Base-by-base conservation (phyloP, 1,284 basidiomycete species). In the Marasmius sp. region DNA sequence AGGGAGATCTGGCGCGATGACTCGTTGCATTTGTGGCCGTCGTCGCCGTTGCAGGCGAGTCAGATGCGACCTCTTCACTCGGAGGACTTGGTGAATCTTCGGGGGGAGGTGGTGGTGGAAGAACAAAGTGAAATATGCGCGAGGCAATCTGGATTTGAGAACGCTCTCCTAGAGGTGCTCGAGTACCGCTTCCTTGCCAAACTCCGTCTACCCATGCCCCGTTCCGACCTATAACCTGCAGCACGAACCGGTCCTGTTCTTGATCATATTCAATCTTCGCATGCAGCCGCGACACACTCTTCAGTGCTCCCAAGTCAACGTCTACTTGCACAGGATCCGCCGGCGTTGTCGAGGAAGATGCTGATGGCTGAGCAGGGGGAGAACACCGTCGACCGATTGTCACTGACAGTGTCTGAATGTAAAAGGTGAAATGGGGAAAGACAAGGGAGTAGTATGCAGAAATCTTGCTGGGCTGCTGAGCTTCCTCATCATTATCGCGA, bases 121-220 rank as follows among this genome's bases (percentile, higher is more conserved):
- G 87, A 59, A 97, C 88, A 75, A 98, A 99, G 73, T 96, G 92
- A 78, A 99, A 99, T 57, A 94, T 96, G 60, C 97, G 91, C 51
- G 97, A 97, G 37, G 97, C 95, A 70, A 99, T 99, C 79, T 98
- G 97, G 68, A 99, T 97, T 77, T 96, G 94, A 59, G 97, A 97
- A 72, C 93, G 85, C 74, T 94, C 91, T 53, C 87, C 82, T 39
- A 98, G 80, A 37, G 91, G 85, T 27, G 95, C 92, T 63, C 91
- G 86, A 63, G 92, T 91, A 16, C 95, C 94, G 71, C 92, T 91
- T 18, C 91, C 91, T 62, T 90, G 92, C 92, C 95, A 99, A 12
- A 95, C 87, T 53, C 96, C 95, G 69, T 99, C 97, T 1, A 99
- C 95, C 89, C 96, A 98, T 9, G 95, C 95, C 11, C 97, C 97